Conservation (phyloP, 164 flowering plant genomes). For the Vitis labrusca region DNA sequence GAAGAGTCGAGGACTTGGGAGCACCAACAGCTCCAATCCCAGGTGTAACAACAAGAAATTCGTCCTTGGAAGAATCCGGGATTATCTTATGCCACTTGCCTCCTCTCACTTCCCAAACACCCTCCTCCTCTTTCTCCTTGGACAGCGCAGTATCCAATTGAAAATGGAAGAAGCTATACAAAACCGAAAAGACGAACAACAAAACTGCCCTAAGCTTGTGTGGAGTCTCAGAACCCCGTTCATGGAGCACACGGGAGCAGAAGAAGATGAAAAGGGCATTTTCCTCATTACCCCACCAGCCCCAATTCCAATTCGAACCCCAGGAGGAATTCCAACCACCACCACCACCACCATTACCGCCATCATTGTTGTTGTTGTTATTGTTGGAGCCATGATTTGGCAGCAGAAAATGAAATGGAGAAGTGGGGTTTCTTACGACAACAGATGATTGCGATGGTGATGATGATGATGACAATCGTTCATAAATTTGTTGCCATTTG, state of each 20-base stretch:
- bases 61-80: constrained; percentile 49
- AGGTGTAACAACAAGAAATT: constrained; percentile 30
- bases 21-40: constrained; percentile 2
- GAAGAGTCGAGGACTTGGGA: constrained; percentile 1
- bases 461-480: too few relatives aligned
- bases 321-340: too few relatives aligned
- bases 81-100: constrained; percentile 57
- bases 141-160: constrained; percentile 39
- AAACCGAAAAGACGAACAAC: constrained; percentile 14
- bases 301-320: too few relatives aligned
- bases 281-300: too few relatives aligned
- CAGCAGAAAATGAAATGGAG: too few relatives aligned
- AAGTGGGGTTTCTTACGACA: too few relatives aligned
- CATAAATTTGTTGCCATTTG: too few relatives aligned
- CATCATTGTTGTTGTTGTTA: too few relatives aligned
- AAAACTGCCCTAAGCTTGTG: neutral
- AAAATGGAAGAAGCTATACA: constrained; percentile 22
- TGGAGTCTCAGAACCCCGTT: neutral
- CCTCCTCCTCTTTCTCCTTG: constrained; percentile 18
- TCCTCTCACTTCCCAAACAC: constrained; percentile 74
- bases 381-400: too few relatives aligned
- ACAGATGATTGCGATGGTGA: too few relatives aligned
- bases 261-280: constrained; percentile 7
- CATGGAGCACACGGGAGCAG: neutral
- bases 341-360: too few relatives aligned